Base-by-base conservation (phyloP, 2,329 filamentous ascomycete species). In the Conoideocrella luteorostrata region DNA sequence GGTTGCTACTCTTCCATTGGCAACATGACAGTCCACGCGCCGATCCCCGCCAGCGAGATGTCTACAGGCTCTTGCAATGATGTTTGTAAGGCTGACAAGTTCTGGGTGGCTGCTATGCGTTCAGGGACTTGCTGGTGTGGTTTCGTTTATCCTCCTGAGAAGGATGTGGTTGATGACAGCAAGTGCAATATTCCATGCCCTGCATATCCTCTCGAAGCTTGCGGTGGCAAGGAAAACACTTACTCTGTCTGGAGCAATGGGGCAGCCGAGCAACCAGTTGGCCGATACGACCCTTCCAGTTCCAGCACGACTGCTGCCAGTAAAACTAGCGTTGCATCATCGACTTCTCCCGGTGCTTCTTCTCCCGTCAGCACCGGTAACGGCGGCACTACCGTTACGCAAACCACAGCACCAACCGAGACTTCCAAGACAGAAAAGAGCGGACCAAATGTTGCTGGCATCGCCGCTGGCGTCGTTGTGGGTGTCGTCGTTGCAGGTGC, bases 391-490 rank as follows among this genome's bases (percentile, higher is more conserved):
- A 23, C 47, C 13, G 34, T 36, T 10, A 45, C 30, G 2, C 48
- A 53, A 10, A 51, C 59, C 5, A 29, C 53, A 1, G 46, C 56
- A 2, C 29, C 50, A 2, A 39, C 44, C 2, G 29, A 50, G 11
- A 41, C 50, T 3, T 54, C 63, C 1, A 45, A 57, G 3, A 23
- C 48, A 9, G 23, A 48, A 21, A 56, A 58, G 11, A 54, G 65
- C 41, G 67, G 72, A 7, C 70, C 82, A n/a, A 90, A 84, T 59
- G 86, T 80, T n/a, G 86, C 81, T 30, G 88, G 84, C 39, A 90
- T 97, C 52, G 89, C 86, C 15, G 91, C 83, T 9, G 91, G 91
- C 47, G 86, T 88, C 2, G 90, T 96, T 2, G 86, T 93, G 7
- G 89, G 87, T 46, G 79, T 95, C 2, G 70, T 95, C 2, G 86